phyloP scores from a whole-genome alignment of 768 basidiomycete genomes.

The Rhodotorula graminis region DNA sequence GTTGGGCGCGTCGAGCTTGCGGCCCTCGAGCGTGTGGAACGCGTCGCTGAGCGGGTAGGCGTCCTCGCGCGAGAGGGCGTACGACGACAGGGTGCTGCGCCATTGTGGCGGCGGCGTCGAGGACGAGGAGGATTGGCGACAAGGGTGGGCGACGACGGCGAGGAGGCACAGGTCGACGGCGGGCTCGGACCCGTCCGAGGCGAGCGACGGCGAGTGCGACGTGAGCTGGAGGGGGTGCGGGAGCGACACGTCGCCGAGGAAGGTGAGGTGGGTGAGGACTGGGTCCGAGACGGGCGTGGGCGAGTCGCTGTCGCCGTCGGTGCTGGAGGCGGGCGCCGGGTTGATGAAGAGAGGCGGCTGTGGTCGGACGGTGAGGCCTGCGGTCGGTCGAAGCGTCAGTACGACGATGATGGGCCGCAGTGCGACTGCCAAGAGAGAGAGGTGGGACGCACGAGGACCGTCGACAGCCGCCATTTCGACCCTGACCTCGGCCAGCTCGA shows the following conservation, averaged over 20 bases:
- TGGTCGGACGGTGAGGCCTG: conserved; percentile 30
- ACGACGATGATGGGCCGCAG: too few relatives aligned
- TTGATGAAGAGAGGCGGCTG: conserved; percentile 16
- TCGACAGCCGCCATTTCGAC: conserved; percentile 24
- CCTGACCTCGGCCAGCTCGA: conserved; percentile 29
- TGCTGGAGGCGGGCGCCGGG: conserved; percentile 1
- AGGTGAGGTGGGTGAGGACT: conserved; percentile 19
- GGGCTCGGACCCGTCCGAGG: conserved; percentile 1
- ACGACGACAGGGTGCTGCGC: background rate
- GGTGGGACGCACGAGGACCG: conserved; percentile 20
- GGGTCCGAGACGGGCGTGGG: background rate
- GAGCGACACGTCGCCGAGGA: conserved; percentile 28
- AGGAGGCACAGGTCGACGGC: conserved; percentile 25
- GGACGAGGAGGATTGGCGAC: too few relatives aligned
- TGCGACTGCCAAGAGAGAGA: too few relatives aligned
- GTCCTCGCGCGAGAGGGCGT: conserved; percentile 2
- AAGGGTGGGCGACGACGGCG: conserved; percentile 12
- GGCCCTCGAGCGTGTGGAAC: conserved; percentile 15
- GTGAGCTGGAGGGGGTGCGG: conserved; percentile 1
- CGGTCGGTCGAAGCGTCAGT: too few relatives aligned
- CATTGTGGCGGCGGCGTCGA: background rate
- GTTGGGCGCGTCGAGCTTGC: conserved; percentile 2
- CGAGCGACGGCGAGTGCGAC: background rate
- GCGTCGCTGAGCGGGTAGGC: conserved; percentile 15
- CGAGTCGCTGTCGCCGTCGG: background rate